A percentile compares a stretch with the other conserved stretches of the same genome.
Evolutionary conservation across 148 eudicot genomes (phyloP).

Genomic region (Arctostaphylos glauca): DNA sequence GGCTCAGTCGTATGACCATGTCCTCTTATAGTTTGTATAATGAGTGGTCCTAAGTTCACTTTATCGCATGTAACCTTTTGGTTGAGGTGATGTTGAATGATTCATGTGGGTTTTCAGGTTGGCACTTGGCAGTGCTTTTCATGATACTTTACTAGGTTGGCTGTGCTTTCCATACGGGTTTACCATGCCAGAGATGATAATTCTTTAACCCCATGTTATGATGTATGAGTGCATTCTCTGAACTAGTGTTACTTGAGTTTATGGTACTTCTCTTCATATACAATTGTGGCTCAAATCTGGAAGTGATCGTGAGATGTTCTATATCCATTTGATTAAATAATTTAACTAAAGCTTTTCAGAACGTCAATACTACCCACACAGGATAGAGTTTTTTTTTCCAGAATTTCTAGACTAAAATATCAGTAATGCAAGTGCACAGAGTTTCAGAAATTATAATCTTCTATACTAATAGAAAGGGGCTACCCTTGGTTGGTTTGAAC

Average conservation of each 20-base stretch:
- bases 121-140: neutral
- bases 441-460: too few species aligned
- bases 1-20: neutral
- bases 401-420: neutral
- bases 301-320: neutral
- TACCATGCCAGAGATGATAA: neutral
- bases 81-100: neutral
- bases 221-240: neutral
- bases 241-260: neutral
- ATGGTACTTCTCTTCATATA: neutral
- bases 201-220: neutral
- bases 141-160: neutral
- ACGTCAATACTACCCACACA: neutral
- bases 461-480: too few species aligned
- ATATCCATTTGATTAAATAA: neutral
- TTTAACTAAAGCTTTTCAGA: neutral
- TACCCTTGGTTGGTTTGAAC: too few species aligned
- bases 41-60: neutral
- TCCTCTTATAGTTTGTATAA: conserved; percentile 16
- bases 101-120: neutral
- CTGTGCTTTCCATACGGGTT: neutral
- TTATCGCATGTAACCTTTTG: neutral
- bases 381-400: neutral
- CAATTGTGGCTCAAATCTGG: neutral
- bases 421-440: neutral